These are phyloP conservation scores for Calonectria ilicicola DNA, from an alignment of 2,329 filamentous ascomycete species.

Conservation along the genomic window DNA sequence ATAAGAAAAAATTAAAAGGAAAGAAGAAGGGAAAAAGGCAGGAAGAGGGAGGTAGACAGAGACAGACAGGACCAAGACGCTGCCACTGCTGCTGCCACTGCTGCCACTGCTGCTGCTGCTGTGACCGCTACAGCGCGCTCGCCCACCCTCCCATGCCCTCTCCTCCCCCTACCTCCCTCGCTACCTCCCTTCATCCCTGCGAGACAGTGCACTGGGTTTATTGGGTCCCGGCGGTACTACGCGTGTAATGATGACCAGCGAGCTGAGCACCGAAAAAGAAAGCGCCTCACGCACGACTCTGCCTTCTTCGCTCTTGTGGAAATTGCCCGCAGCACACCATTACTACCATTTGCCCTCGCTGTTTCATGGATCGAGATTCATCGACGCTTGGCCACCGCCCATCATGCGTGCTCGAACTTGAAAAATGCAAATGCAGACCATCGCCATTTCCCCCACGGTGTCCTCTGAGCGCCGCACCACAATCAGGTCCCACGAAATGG, in stretches of 20 bases:
- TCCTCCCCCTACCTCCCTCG: too few relatives aligned
- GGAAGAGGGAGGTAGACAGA: too few relatives aligned
- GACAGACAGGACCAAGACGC: neutral
- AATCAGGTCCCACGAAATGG: neutral
- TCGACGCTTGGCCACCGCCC: neutral
- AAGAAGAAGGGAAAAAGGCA: neutral
- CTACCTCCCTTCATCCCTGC: neutral
- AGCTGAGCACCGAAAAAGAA: constrained; percentile 7
- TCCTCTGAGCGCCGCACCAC: neutral
- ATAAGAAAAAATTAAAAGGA: neutral
- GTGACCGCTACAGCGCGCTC: too few relatives aligned
- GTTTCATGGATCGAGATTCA: neutral
- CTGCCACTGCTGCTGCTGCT: neutral
- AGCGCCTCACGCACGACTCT: neutral
- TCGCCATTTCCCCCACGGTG: neutral
- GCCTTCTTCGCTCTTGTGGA: neutral
- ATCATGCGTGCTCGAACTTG: neutral
- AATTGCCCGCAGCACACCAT: neutral
- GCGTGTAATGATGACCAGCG: neutral
- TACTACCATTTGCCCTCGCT: neutral
- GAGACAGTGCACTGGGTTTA: neutral
- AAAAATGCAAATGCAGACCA: neutral
- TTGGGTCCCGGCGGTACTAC: neutral
- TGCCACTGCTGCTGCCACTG: neutral
- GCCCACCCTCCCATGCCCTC: too few relatives aligned